A percentile compares a stretch with the other conserved stretches of the same genome.
Evolutionary conservation across 176 grass and related monocot genomes (phyloP).

Genomic region (Avena insularis): DNA sequence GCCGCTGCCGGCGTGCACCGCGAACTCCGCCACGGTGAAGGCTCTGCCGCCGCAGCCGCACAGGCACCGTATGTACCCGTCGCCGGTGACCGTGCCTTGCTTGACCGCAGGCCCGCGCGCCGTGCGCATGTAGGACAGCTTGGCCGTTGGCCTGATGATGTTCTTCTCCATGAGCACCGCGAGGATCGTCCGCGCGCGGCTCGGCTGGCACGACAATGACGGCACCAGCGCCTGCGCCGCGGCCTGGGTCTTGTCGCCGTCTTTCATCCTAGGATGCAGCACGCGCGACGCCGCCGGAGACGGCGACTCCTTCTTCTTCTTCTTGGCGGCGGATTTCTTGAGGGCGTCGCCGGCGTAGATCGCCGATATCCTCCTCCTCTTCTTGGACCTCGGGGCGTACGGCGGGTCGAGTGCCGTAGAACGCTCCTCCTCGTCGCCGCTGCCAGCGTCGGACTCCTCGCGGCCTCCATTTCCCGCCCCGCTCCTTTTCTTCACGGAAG

Average conservation of each 20-base stretch:
- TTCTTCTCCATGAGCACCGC: slow-evolving; percentile 61
- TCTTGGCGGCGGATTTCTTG: slow-evolving; percentile 2
- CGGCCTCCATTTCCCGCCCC: too few relatives aligned
- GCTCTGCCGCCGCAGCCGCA: slow-evolving; percentile 55
- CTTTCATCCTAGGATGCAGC: not conserved
- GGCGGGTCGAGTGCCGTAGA: not conserved
- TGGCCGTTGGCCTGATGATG: slow-evolving; percentile 47
- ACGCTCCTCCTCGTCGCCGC: not conserved
- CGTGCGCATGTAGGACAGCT: slow-evolving; percentile 41
- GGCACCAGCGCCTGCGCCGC: not conserved
- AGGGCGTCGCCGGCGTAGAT: not conserved
- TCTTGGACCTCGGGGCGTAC: not conserved
- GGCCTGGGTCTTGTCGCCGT: not conserved
- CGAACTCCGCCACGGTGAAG: slow-evolving; percentile 59
- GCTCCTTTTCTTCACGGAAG: not conserved
- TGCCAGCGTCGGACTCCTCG: not conserved
- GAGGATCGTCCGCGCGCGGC: slow-evolving; percentile 46
- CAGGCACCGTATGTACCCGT: slow-evolving; percentile 46
- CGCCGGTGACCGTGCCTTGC: slow-evolving; percentile 50
- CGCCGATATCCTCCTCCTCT: not conserved
- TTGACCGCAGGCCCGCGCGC: slow-evolving; percentile 9
- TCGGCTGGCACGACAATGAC: not conserved
- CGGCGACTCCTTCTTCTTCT: not conserved
- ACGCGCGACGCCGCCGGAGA: not conserved
- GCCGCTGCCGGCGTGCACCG: slow-evolving; percentile 39